Evolutionary conservation across 768 basidiomycete genomes (phyloP).

Genomic region (Phanerochaete carnosa): DNA sequence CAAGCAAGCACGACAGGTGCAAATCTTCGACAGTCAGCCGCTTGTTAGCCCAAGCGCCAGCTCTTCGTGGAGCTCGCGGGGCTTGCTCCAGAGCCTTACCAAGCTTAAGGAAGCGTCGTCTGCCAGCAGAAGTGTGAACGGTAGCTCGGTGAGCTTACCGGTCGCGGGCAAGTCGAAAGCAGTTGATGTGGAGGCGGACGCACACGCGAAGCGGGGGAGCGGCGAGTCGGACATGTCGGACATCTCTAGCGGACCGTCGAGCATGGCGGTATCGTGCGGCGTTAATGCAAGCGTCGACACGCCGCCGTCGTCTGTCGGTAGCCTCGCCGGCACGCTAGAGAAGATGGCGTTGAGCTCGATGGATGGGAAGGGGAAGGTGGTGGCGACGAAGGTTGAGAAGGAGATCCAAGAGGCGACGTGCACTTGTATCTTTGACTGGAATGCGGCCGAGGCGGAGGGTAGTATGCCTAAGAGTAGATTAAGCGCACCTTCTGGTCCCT

Average conservation of each 20-base stretch:
- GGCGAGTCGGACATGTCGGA: slow-evolving; percentile 22
- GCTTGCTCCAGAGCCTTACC: slow-evolving; percentile 7
- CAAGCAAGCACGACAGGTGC: slow-evolving; percentile 54
- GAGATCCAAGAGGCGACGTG: slow-evolving; percentile 11
- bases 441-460: neutral
- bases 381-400: neutral
- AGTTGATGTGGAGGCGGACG: neutral
- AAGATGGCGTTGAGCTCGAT: slow-evolving; percentile 11
- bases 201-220: slow-evolving; percentile 4
- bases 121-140: neutral
- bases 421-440: slow-evolving; percentile 12
- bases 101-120: neutral
- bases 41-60: slow-evolving; percentile 51
- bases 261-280: slow-evolving; percentile 18
- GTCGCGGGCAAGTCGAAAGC: neutral
- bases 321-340: slow-evolving; percentile 20
- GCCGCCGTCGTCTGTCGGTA: slow-evolving; percentile 28
- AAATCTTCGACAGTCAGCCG: slow-evolving; percentile 83
- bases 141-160: neutral
- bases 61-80: slow-evolving; percentile 24
- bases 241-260: slow-evolving; percentile 20
- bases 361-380: neutral
- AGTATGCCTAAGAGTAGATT: slow-evolving; percentile 8
- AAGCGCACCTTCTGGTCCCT: slow-evolving; percentile 26
- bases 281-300: slow-evolving; percentile 17